phyloP scores from a whole-genome alignment of 495 filamentous ascomycete genomes.

The Penicillium malachiteum region DNA sequence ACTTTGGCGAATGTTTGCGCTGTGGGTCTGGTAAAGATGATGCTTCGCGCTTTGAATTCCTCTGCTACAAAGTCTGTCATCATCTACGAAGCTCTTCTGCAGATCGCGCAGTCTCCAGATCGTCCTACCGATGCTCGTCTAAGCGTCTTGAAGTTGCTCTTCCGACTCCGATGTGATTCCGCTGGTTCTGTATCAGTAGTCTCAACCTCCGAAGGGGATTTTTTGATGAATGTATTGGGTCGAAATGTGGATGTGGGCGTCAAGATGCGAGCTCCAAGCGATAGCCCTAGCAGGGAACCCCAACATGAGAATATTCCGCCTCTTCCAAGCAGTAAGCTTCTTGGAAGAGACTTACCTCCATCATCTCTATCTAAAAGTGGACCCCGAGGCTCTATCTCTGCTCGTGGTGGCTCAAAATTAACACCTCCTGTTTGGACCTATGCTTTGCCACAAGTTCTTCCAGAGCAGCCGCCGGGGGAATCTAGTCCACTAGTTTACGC shows the following conservation, averaged over 20 bases:
- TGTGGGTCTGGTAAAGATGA: slow-evolving; percentile 43
- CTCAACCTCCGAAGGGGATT: slow-evolving; percentile 63
- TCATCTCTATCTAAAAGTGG: slow-evolving; percentile 27
- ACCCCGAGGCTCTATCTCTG: slow-evolving; percentile 32
- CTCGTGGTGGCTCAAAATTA: slow-evolving; percentile 38
- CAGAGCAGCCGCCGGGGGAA: slow-evolving; percentile 48
- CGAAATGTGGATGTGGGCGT: slow-evolving; percentile 54
- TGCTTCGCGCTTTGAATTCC: slow-evolving; percentile 42
- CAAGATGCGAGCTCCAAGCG: slow-evolving; percentile 24
- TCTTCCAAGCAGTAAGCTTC: slow-evolving; percentile 17
- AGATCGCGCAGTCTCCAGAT: slow-evolving; percentile 39
- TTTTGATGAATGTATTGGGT: slow-evolving; percentile 67
- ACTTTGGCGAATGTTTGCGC: slow-evolving; percentile 45
- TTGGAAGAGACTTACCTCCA: slow-evolving; percentile 23
- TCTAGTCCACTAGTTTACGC: slow-evolving; percentile 48
- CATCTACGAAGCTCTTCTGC: slow-evolving; percentile 39
- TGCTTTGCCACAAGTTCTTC: slow-evolving; percentile 47
- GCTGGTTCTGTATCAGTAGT: slow-evolving; percentile 69
- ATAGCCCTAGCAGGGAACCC: slow-evolving; percentile 25
- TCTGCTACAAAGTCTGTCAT: slow-evolving; percentile 39
- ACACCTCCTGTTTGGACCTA: slow-evolving; percentile 58
- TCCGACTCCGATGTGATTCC: slow-evolving; percentile 79
- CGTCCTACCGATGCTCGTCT: slow-evolving; percentile 66
- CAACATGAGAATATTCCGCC: slow-evolving; percentile 26
- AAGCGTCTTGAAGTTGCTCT: slow-evolving; percentile 78